Evolutionary conservation across 2,329 filamentous ascomycete species (phyloP).

Genomic region (Rachicladosporium sp.): DNA sequence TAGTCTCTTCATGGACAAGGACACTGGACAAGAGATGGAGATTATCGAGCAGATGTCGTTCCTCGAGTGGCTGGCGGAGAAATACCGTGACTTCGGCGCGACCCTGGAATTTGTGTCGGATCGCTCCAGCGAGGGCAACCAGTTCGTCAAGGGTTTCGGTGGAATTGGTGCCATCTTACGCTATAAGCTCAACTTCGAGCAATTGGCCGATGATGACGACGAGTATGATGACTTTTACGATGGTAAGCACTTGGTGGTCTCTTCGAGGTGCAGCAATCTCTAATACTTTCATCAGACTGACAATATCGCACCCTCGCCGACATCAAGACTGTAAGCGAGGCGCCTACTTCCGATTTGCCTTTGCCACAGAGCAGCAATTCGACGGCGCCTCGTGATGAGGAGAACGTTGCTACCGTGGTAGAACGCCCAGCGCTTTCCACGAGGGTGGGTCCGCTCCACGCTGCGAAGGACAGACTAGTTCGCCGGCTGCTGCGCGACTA

Average conservation of each 20-base stretch:
- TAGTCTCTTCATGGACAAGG: conserved; percentile 84
- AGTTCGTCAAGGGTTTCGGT: conserved; percentile 99
- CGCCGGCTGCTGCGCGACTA: too few species aligned
- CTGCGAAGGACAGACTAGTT: too few species aligned
- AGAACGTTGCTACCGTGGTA: too few species aligned
- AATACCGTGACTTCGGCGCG: conserved; percentile 96
- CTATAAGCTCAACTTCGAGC: conserved; percentile 99
- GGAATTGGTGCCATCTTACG: conserved; percentile 93
- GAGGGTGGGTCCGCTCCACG: too few species aligned
- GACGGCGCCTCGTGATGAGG: conserved; percentile 36
- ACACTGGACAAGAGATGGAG: conserved; percentile 96
- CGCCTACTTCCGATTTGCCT: conserved; percentile 52
- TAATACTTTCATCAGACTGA: conserved; percentile 36
- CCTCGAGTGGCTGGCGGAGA: conserved; percentile 98
- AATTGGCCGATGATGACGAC: conserved; percentile 81
- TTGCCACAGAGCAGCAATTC: conserved; percentile 31
- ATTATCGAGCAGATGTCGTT: conserved; percentile 76
- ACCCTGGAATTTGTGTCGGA: conserved; percentile 95
- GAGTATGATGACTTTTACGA: conserved; percentile 67
- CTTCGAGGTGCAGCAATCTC: too few species aligned
- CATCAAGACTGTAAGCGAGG: conserved; percentile 53
- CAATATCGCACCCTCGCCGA: conserved; percentile 51
- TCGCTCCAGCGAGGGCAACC: conserved; percentile 93
- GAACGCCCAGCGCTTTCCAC: too few species aligned
- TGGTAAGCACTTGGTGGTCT: conserved; percentile 22